Conservation (phyloP, 2,329 filamentous ascomycete genomes). For the Botryotinia narcissicola region DNA sequence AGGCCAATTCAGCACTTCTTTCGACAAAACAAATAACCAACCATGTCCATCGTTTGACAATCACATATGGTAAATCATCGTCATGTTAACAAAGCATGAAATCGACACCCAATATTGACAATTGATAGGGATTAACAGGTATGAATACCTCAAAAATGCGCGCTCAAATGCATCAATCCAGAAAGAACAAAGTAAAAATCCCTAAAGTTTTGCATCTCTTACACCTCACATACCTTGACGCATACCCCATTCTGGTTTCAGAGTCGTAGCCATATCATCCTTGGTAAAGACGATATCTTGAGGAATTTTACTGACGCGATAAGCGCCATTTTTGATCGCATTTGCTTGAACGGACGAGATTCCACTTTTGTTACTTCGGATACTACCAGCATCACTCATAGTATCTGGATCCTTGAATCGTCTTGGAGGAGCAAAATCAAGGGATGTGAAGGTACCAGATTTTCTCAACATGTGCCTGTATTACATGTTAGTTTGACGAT, state of each 20-base stretch:
- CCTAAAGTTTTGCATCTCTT: conserved; percentile 25
- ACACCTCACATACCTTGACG: conserved; percentile 29
- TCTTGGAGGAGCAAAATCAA: conserved; percentile 78
- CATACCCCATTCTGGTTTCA: conserved; percentile 43
- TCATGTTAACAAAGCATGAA: neutral
- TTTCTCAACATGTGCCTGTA: conserved; percentile 69
- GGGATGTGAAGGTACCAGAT: conserved; percentile 71
- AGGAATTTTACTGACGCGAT: conserved; percentile 66
- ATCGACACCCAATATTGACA: conserved; percentile 15
- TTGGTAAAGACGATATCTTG: conserved; percentile 62
- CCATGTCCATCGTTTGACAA: neutral
- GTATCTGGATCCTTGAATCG: conserved; percentile 63
- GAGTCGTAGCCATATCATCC: conserved; percentile 54
- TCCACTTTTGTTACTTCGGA: conserved; percentile 61
- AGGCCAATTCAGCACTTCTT: neutral
- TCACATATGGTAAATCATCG: neutral
- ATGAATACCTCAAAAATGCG: conserved; percentile 31
- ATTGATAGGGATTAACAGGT: conserved; percentile 2
- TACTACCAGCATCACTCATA: conserved; percentile 65
- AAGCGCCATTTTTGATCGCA: conserved; percentile 65
- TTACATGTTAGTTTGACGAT: conserved; percentile 33
- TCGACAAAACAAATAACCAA: conserved; percentile 9
- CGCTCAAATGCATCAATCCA: conserved; percentile 30
- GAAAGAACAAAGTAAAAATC: conserved; percentile 28
- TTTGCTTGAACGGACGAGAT: conserved; percentile 57